These are phyloP conservation scores for Ogataea ganodermae DNA, from an alignment of 805 yeast genomes.

Conservation along the genomic window DNA sequence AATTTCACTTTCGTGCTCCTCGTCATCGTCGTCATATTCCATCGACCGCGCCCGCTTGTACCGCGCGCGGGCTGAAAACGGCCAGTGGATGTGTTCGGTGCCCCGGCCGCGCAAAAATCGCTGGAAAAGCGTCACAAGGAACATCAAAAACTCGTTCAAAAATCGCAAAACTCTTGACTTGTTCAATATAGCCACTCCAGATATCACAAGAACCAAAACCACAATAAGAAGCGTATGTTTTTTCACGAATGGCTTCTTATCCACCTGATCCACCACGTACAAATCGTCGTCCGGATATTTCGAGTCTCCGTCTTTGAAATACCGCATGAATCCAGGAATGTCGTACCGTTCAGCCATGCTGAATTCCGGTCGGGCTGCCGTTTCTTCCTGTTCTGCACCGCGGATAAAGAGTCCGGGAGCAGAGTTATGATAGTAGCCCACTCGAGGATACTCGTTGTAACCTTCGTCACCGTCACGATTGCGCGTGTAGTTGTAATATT, in stretches of 20 bases:
- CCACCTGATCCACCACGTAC: slow-evolving; percentile 43
- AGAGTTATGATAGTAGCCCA: slow-evolving; percentile 53
- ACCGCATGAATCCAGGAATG: slow-evolving; percentile 22
- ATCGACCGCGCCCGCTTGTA: slow-evolving; percentile 29
- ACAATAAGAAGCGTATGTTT: slow-evolving; percentile 18
- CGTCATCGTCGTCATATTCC: slow-evolving; percentile 19
- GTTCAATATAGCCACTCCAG: slow-evolving; percentile 16
- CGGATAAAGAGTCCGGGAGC: slow-evolving; percentile 47
- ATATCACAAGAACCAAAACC: slow-evolving; percentile 6
- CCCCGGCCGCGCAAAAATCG: slow-evolving; percentile 7
- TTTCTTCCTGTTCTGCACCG: slow-evolving; percentile 54
- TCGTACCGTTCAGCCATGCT: slow-evolving; percentile 24
- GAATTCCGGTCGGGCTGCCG: slow-evolving; percentile 46
- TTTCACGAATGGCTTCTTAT: slow-evolving; percentile 36
- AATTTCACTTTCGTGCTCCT: slow-evolving; percentile 19
- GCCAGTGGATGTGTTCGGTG: slow-evolving; percentile 26
- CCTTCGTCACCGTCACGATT: slow-evolving; percentile 6
- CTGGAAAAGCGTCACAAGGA: slow-evolving; percentile 15
- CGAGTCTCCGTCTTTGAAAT: slow-evolving; percentile 32
- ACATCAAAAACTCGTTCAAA: slow-evolving; percentile 22
- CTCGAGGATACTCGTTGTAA: slow-evolving; percentile 20
- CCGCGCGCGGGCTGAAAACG: slow-evolving; percentile 19
- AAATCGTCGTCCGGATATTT: slow-evolving; percentile 39
- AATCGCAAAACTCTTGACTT: slow-evolving; percentile 22
- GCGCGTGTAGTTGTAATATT: slow-evolving; percentile 37